Conservation (phyloP, 148 eudicot species). For the Beta vulgaris region DNA sequence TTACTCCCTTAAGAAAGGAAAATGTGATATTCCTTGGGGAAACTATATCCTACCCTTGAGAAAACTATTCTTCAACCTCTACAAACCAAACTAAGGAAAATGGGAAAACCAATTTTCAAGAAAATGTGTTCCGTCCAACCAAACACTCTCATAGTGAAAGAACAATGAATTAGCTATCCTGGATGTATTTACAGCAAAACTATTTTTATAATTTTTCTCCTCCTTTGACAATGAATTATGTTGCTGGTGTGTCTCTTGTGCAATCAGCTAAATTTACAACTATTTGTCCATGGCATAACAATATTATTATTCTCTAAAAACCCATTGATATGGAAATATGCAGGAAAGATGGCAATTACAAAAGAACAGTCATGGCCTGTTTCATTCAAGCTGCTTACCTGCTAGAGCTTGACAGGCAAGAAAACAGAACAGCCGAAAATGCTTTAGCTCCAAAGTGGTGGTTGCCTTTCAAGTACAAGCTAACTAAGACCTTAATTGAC, state of each 20-base stretch:
- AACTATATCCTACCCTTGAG: no score
- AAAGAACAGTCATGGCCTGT: slow-evolving; percentile 90
- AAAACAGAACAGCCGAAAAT: slow-evolving; percentile 50
- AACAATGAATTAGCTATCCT: no score
- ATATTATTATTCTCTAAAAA: neutral
- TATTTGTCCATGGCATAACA: neutral
- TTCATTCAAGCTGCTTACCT: slow-evolving; percentile 94
- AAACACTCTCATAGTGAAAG: no score
- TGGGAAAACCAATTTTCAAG: no score
- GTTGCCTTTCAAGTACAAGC: slow-evolving; percentile 82
- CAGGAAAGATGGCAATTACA: slow-evolving; percentile 91
- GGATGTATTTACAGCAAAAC: no score
- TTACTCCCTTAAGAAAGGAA: no score
- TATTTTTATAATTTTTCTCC: no score
- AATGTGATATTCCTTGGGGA: no score
- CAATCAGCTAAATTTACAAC: neutral
- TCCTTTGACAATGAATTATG: neutral
- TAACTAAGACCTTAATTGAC: slow-evolving; percentile 58
- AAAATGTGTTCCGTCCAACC: no score
- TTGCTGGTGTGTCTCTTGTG: neutral
- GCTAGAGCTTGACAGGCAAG: slow-evolving; percentile 86
- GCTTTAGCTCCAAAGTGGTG: slow-evolving; percentile 90
- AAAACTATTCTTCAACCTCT: no score
- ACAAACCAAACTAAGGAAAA: no score
- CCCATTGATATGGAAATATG: neutral